A percentile compares a stretch with the other conserved stretches of the same genome.
phyloP scores from a whole-genome alignment of 441 rosid genomes.

The Macaranga tanarius region DNA sequence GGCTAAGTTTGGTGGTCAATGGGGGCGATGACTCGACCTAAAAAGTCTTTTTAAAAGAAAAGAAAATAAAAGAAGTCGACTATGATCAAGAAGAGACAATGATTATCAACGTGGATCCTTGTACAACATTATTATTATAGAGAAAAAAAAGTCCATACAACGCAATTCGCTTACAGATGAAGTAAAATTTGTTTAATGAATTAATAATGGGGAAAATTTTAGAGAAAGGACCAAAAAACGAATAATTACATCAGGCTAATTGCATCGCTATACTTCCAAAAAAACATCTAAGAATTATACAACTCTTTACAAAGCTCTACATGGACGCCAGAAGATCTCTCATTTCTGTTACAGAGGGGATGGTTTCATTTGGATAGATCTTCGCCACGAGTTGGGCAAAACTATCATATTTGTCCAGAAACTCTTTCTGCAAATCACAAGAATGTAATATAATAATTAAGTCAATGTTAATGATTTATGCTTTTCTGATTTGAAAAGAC shows the following conservation, averaged over 20 bases:
- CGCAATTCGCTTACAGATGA: neutral
- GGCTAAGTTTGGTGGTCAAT: neutral
- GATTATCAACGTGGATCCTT: neutral
- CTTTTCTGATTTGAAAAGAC: no score
- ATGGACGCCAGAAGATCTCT: constrained; percentile 74
- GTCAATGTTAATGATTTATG: no score
- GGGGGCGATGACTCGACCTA: neutral
- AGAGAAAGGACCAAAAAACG: constrained; percentile 3
- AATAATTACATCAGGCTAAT: constrained; percentile 30
- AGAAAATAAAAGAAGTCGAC: no score
- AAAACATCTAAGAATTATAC: constrained; percentile 23
- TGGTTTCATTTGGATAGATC: constrained; percentile 75
- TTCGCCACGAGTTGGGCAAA: constrained; percentile 84
- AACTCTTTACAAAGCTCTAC: constrained; percentile 42
- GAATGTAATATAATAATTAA: neutral
- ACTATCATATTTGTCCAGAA: constrained; percentile 93
- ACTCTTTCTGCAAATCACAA: constrained; percentile 75
- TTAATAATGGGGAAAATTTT: constrained; percentile 16
- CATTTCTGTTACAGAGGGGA: constrained; percentile 77
- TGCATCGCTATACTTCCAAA: constrained; percentile 19
- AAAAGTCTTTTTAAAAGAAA: no score
- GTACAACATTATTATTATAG: neutral
- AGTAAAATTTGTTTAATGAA: constrained; percentile 12
- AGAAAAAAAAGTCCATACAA: neutral
- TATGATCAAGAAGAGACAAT: neutral